A percentile compares a stretch with the other conserved stretches of the same genome.
Evolutionary conservation across 495 filamentous ascomycete genomes (phyloP).

Genomic region (Hypoxylon lenormandii): DNA sequence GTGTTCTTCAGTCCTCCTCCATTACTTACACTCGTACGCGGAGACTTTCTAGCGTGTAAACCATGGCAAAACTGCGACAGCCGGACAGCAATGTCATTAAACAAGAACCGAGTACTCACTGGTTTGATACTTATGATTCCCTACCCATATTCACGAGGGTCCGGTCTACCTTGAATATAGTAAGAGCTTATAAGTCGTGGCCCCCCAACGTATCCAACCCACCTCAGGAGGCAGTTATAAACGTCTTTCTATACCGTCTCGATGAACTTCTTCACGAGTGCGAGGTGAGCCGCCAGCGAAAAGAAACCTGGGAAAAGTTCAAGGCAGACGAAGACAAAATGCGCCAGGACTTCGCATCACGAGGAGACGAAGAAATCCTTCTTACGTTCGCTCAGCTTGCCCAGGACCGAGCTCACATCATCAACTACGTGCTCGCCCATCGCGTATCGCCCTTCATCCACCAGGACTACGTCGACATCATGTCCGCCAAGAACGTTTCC

Average conservation of each 20-base stretch:
- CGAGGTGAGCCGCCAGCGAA: conserved; percentile 1
- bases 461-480: not conserved
- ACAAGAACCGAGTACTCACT: too few species aligned
- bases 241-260: conserved; percentile 5
- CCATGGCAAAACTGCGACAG: too few species aligned
- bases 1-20: too few species aligned
- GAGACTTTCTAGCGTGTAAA: too few species aligned
- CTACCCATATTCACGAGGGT: too few species aligned
- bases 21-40: too few species aligned
- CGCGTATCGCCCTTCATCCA: conserved; percentile 19
- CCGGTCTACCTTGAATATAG: too few species aligned
- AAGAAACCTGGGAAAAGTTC: conserved; percentile 1
- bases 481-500: too few species aligned
- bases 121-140: too few species aligned
- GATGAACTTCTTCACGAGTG: conserved; percentile 17
- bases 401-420: conserved; percentile 2
- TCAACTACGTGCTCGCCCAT: conserved; percentile 20
- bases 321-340: not conserved
- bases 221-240: not conserved
- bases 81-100: too few species aligned
- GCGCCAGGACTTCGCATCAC: not conserved
- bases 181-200: too few species aligned
- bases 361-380: not conserved
- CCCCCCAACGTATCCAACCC: too few species aligned
- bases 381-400: not conserved